Evolutionary conservation across 2,329 filamentous ascomycete genomes (phyloP).

Genomic region (Cadophora luteo-olivacea): DNA sequence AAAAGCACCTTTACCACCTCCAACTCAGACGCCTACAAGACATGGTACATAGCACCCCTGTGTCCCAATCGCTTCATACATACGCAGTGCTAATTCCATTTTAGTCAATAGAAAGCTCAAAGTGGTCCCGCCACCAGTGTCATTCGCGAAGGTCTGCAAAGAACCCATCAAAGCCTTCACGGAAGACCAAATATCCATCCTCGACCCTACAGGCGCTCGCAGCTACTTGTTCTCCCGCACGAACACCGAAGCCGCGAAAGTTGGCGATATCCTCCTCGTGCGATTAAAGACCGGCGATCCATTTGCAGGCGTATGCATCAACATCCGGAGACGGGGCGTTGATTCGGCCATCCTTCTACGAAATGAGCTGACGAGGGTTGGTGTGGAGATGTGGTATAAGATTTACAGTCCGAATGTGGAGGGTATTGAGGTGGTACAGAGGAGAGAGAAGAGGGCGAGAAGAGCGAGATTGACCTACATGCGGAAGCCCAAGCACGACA

Average conservation of each 20-base stretch:
- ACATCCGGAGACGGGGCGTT: constrained; percentile 84
- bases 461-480: constrained; percentile 91
- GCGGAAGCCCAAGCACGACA: constrained; percentile 85
- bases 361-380: constrained; percentile 83
- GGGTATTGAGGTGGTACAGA: constrained; percentile 92
- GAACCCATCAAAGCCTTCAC: constrained; percentile 74
- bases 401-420: constrained; percentile 88
- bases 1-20: constrained; percentile 27
- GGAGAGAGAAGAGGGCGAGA: constrained; percentile 81
- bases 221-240: constrained; percentile 79
- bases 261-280: constrained; percentile 91
- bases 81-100: constrained; percentile 21
- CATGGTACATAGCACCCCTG: constrained; percentile 25
- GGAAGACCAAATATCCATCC: constrained; percentile 69
- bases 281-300: constrained; percentile 85
- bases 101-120: constrained; percentile 55
- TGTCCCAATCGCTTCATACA: not conserved
- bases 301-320: constrained; percentile 87
- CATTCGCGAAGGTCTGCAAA: constrained; percentile 61
- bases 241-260: constrained; percentile 79
- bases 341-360: constrained; percentile 89
- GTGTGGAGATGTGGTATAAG: constrained; percentile 98
- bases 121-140: constrained; percentile 59
- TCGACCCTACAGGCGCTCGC: constrained; percentile 86
- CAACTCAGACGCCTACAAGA: constrained; percentile 22